phyloP scores from a whole-genome alignment of 148 eudicot species.

The Euryodendron excelsum region DNA sequence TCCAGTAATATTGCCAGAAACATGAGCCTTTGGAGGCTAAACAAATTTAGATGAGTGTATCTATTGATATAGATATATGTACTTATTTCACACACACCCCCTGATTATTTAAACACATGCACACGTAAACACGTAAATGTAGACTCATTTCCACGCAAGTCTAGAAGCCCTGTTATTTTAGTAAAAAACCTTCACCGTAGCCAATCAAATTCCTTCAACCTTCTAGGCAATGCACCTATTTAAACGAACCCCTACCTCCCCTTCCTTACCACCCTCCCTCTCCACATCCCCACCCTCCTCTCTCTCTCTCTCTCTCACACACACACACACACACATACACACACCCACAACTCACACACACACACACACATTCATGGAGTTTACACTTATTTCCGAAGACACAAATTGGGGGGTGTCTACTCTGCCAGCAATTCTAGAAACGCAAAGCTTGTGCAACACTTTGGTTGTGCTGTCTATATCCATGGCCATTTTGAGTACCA shows the following conservation, averaged over 20 bases:
- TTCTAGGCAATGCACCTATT: neutral
- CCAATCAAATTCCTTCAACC: neutral
- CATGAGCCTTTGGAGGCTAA: too few species aligned
- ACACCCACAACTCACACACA: too few species aligned
- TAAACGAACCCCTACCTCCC: neutral
- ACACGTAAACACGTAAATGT: too few species aligned
- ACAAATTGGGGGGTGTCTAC: slow-evolving; percentile 9
- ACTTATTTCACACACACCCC: too few species aligned
- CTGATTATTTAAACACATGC: neutral
- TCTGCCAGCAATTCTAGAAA: slow-evolving; percentile 3
- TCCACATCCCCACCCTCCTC: neutral
- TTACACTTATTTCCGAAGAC: neutral
- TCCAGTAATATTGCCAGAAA: neutral
- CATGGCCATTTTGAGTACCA: neutral
- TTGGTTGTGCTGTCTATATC: neutral
- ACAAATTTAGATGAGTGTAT: too few species aligned
- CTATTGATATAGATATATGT: too few species aligned
- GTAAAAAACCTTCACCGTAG: neutral
- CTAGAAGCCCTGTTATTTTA: too few species aligned
- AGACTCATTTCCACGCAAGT: too few species aligned
- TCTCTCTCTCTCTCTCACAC: neutral
- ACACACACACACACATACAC: neutral
- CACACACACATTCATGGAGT: neutral
- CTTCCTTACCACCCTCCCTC: neutral
- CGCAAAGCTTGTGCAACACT: neutral